Evolutionary conservation across 768 basidiomycete genomes (phyloP).

Genomic region (Phanerodontia chrysosporium): DNA sequence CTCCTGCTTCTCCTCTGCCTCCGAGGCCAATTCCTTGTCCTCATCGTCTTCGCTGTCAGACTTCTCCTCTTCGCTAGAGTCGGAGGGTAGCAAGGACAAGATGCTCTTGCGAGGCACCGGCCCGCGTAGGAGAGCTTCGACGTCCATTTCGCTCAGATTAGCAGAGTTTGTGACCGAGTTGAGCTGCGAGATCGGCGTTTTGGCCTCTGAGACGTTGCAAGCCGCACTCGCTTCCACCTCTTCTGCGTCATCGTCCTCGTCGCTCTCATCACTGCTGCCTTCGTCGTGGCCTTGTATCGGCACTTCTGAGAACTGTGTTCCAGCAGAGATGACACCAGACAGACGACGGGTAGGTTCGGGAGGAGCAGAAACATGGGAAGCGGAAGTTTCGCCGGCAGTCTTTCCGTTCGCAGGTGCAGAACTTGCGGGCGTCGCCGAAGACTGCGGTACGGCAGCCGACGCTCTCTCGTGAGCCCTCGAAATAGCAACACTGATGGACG

Average conservation of each 20-base stretch:
- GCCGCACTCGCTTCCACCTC: not conserved
- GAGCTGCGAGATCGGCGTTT: not conserved
- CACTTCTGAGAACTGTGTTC: conserved; percentile 33
- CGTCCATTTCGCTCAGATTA: conserved; percentile 18
- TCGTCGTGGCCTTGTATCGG: conserved; percentile 33
- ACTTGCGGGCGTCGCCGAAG: not conserved
- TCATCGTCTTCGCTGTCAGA: conserved; percentile 40
- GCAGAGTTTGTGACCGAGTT: not conserved
- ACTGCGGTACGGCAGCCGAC: not conserved
- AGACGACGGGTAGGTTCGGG: not conserved
- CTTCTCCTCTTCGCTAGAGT: conserved; percentile 31
- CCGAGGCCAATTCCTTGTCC: conserved; percentile 39
- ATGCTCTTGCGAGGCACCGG: conserved; percentile 27
- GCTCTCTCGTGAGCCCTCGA: not conserved
- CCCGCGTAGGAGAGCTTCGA: conserved; percentile 42
- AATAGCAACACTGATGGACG: not conserved
- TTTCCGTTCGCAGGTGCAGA: not conserved
- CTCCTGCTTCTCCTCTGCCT: conserved; percentile 33
- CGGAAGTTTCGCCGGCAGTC: not conserved
- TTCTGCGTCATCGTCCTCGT: conserved; percentile 17
- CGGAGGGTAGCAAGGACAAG: conserved; percentile 27
- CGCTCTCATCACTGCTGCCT: conserved; percentile 30
- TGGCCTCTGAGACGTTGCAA: not conserved
- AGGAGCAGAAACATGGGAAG: not conserved
- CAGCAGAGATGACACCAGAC: conserved; percentile 21